phyloP scores from a whole-genome alignment of 306 rosid genomes.

The Potentilla sterilis region DNA sequence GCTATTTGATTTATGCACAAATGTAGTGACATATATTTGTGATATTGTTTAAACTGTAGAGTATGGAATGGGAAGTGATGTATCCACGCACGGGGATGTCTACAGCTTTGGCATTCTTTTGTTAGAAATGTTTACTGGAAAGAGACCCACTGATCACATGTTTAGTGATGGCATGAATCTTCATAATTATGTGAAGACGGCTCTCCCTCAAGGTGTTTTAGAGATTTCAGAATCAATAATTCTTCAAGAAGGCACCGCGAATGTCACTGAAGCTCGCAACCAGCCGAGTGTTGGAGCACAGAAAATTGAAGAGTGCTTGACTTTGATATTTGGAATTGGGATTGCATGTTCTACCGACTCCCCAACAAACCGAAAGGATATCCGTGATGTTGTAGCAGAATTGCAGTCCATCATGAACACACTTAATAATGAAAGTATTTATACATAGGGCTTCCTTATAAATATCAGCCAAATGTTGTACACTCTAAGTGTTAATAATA shows the following conservation, averaged over 20 bases:
- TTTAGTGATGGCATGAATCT: neutral
- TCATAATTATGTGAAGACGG: neutral
- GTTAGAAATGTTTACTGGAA: neutral
- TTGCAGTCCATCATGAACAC: too few relatives aligned
- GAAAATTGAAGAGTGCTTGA: neutral
- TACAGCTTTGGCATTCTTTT: neutral
- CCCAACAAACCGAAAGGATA: too few relatives aligned
- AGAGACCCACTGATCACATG: neutral
- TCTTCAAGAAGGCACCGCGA: neutral
- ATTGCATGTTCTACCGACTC: neutral
- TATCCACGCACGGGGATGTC: neutral
- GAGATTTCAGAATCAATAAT: neutral
- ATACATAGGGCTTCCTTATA: too few relatives aligned
- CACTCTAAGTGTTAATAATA: too few relatives aligned
- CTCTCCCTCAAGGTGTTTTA: neutral
- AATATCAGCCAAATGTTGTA: too few relatives aligned
- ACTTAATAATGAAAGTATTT: too few relatives aligned
- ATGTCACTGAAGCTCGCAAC: neutral
- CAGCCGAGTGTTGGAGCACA: neutral
- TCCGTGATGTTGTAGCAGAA: too few relatives aligned
- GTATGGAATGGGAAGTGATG: neutral
- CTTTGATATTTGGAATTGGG: neutral
- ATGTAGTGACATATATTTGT: too few relatives aligned
- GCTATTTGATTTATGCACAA: neutral
- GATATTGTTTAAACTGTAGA: too few relatives aligned